Conservation (phyloP, 768 basidiomycete species). For the Rhodotorula babjevae region DNA sequence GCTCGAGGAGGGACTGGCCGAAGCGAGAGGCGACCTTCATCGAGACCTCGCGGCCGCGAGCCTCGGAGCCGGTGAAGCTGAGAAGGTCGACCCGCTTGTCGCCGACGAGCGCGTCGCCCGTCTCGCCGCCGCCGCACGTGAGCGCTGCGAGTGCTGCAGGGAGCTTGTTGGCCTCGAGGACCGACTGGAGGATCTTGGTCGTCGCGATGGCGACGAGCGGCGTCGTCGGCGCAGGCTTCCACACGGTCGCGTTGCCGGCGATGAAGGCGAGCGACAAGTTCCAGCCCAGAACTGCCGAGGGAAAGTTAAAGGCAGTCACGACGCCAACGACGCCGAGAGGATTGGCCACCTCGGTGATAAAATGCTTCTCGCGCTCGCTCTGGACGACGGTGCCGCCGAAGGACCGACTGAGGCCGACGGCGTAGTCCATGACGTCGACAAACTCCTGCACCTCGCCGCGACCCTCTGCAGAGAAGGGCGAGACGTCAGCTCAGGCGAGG, state of each 20-base stretch:
- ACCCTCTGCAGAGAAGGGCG: conserved; percentile 25
- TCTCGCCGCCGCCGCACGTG: conserved; percentile 73
- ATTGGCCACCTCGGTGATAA: conserved; percentile 65
- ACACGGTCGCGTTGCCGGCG: conserved; percentile 85
- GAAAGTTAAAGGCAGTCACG: conserved; percentile 92
- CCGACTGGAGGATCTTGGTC: conserved; percentile 71
- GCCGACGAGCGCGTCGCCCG: conserved; percentile 72
- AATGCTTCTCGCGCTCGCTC: conserved; percentile 33
- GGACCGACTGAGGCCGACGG: conserved; percentile 29
- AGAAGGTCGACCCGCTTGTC: conserved; percentile 75
- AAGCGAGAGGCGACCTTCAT: conserved; percentile 78
- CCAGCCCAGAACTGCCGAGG: conserved; percentile 82
- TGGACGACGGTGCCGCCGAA: conserved; percentile 32
- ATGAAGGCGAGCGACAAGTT: conserved; percentile 82
- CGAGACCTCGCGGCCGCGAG: conserved; percentile 80
- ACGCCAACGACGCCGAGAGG: conserved; percentile 65
- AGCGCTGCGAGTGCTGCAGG: conserved; percentile 79
- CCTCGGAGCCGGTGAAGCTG: conserved; percentile 91
- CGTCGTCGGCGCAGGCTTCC: conserved; percentile 90
- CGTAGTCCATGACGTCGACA: conserved; percentile 38
- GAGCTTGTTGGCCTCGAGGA: conserved; percentile 74
- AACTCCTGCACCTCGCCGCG: conserved; percentile 36
- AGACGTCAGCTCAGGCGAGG: neutral
- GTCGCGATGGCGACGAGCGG: conserved; percentile 73
- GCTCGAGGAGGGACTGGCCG: conserved; percentile 77